Conservation (phyloP, 805 yeast genomes). For the Lipomyces mesembrius region DNA sequence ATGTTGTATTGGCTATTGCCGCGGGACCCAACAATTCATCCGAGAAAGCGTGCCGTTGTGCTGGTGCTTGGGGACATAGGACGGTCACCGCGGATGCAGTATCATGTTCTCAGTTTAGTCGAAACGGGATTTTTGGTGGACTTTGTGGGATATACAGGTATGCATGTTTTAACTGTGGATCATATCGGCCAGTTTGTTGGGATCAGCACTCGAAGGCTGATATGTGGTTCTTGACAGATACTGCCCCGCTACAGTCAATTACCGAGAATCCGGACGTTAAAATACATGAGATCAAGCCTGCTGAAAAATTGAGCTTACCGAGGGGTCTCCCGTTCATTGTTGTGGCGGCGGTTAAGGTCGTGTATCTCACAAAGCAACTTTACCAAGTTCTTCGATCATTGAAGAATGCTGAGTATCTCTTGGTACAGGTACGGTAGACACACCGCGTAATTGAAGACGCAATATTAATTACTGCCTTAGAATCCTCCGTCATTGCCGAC, state of each 20-base stretch:
- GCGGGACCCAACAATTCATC: slow-evolving; percentile 27
- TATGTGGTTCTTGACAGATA: slow-evolving; percentile 14
- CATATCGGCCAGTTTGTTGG: slow-evolving; percentile 2
- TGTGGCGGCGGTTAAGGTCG: slow-evolving; percentile 64
- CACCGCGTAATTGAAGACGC: slow-evolving; percentile 47
- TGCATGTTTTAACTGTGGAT: slow-evolving; percentile 8
- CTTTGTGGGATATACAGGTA: slow-evolving; percentile 72
- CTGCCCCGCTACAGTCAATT: slow-evolving; percentile 40
- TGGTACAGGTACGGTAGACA: slow-evolving; percentile 50
- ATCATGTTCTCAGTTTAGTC: slow-evolving; percentile 84
- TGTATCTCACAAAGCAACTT: slow-evolving; percentile 47
- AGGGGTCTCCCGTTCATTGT: slow-evolving; percentile 55
- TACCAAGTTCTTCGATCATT: slow-evolving; percentile 55
- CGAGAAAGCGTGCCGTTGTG: slow-evolving; percentile 62
- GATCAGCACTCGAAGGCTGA: background rate
- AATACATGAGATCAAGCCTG: slow-evolving; percentile 43
- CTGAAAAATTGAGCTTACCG: slow-evolving; percentile 34
- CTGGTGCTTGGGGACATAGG: slow-evolving; percentile 92
- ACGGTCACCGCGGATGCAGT: slow-evolving; percentile 92
- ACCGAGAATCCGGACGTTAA: slow-evolving; percentile 39
- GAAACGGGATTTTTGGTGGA: slow-evolving; percentile 71
- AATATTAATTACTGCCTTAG: slow-evolving; percentile 38
- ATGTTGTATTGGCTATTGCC: slow-evolving; percentile 32
- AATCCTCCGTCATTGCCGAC: slow-evolving; percentile 95
- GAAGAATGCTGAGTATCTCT: slow-evolving; percentile 66